Evolutionary conservation across 2,329 filamentous ascomycete species (phyloP).

Genomic region (Tolypocladium sp.): DNA sequence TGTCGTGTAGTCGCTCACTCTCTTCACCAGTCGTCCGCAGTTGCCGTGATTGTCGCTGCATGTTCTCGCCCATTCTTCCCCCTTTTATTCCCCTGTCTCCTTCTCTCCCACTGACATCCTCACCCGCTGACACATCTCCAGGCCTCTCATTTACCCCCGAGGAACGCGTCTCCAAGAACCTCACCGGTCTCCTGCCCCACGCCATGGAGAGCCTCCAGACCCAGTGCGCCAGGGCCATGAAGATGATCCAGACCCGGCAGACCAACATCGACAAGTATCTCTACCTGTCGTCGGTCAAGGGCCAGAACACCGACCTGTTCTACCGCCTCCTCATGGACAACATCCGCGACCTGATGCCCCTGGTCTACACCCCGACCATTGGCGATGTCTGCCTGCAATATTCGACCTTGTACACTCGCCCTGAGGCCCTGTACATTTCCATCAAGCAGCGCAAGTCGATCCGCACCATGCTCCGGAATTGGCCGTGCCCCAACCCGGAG

Average conservation of each 20-base stretch:
- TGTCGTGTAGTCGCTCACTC: neutral
- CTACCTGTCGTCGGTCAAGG: slow-evolving; percentile 68
- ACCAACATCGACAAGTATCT: slow-evolving; percentile 75
- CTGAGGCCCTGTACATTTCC: slow-evolving; percentile 92
- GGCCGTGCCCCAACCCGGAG: slow-evolving; percentile 81
- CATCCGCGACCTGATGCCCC: slow-evolving; percentile 67
- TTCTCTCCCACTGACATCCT: neutral
- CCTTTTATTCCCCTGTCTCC: neutral
- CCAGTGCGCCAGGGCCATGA: slow-evolving; percentile 58
- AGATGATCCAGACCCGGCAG: slow-evolving; percentile 61
- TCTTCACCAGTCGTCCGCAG: neutral
- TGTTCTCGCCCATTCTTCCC: neutral
- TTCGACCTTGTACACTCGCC: slow-evolving; percentile 90
- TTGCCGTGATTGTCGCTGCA: neutral
- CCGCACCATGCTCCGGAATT: slow-evolving; percentile 80
- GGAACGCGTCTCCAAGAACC: slow-evolving; percentile 54
- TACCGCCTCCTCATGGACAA: slow-evolving; percentile 75
- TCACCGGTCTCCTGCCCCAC: slow-evolving; percentile 57
- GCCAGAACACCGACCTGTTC: slow-evolving; percentile 71
- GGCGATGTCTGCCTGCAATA: slow-evolving; percentile 95
- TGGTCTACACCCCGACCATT: slow-evolving; percentile 84
- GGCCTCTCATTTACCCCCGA: slow-evolving; percentile 57
- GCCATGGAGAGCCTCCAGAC: slow-evolving; percentile 51
- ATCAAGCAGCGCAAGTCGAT: slow-evolving; percentile 91
- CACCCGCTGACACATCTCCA: slow-evolving; percentile 18